A percentile compares a stretch with the other conserved stretches of the same genome.
These are phyloP conservation scores for Silene latifolia DNA, from an alignment of 148 eudicot species.

Conservation along the genomic window DNA sequence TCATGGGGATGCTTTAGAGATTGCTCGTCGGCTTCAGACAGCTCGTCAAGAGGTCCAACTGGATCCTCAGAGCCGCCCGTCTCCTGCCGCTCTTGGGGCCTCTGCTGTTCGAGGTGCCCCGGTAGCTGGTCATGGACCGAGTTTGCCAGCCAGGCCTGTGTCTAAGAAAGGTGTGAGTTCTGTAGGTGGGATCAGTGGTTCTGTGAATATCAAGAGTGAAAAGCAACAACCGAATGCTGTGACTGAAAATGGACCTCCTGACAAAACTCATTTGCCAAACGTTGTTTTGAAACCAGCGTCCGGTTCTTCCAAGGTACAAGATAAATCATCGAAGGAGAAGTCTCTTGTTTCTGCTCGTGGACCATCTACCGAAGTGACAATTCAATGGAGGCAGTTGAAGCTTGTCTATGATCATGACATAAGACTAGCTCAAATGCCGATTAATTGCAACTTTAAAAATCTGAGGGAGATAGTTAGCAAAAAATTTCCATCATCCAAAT, in stretches of 20 bases:
- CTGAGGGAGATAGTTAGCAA: slow-evolving; percentile 70
- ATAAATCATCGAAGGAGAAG: slow-evolving; percentile 32
- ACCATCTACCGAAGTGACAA: slow-evolving; percentile 22
- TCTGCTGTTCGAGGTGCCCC: slow-evolving; percentile 87
- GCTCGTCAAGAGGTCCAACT: slow-evolving; percentile 60
- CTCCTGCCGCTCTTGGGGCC: slow-evolving; percentile 91
- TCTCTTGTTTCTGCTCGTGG: slow-evolving; percentile 17
- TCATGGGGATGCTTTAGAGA: slow-evolving; percentile 71
- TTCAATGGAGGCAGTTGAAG: slow-evolving; percentile 72
- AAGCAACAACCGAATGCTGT: slow-evolving; percentile 40
- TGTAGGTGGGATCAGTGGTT: too few relatives aligned
- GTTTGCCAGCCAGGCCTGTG: slow-evolving; percentile 79
- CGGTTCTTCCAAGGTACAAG: slow-evolving; percentile 44
- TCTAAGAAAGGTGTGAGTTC: slow-evolving; percentile 45
- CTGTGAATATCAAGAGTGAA: slow-evolving; percentile 37
- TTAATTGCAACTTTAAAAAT: slow-evolving; percentile 59
- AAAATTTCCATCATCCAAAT: slow-evolving; percentile 72
- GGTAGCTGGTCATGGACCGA: slow-evolving; percentile 77
- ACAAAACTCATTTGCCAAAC: slow-evolving; percentile 50
- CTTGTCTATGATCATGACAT: slow-evolving; percentile 92
- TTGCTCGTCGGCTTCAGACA: slow-evolving; percentile 48
- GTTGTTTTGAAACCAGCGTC: slow-evolving; percentile 61
- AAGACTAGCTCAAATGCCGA: slow-evolving; percentile 85
- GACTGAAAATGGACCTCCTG: slow-evolving; percentile 53
- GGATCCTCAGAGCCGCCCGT: slow-evolving; percentile 81